Percentiles rank a stretch among this genome's conserved stretches.
Evolutionary conservation across 345 rosid genomes (phyloP).

Genomic region (Pistacia integerrima): DNA sequence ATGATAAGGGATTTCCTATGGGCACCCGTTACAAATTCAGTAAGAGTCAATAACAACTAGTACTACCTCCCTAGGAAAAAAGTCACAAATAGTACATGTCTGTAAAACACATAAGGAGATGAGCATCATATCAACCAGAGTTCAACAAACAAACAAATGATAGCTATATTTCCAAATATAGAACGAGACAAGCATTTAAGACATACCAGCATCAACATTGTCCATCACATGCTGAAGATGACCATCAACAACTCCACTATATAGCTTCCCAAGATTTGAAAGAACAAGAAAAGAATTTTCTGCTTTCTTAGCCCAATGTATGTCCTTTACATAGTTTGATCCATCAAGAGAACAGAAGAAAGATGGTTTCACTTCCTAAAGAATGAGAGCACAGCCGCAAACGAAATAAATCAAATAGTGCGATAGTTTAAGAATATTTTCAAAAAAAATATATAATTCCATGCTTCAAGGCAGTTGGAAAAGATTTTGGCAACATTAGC

Average conservation of each 20-base stretch:
- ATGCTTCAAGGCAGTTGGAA: not conserved
- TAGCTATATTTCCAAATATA: constrained; percentile 4
- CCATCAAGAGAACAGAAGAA: constrained; percentile 54
- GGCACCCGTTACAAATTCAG: not conserved
- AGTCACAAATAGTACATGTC: not conserved
- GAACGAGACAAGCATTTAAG: constrained; percentile 10
- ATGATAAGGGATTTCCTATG: not conserved
- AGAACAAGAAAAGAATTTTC: constrained; percentile 66
- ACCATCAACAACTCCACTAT: constrained; percentile 50
- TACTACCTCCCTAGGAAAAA: too few relatives aligned
- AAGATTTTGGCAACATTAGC: not conserved
- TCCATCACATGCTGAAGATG: constrained; percentile 60
- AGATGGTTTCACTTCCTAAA: constrained; percentile 59
- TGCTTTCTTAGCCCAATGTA: constrained; percentile 63
- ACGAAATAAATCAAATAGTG: not conserved
- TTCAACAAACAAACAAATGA: constrained; percentile 8
- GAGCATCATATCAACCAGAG: not conserved
- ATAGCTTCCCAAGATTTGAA: constrained; percentile 57
- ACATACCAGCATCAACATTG: constrained; percentile 79
- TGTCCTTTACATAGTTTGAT: constrained; percentile 61
- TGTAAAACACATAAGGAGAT: not conserved
- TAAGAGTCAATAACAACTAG: not conserved
- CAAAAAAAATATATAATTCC: not conserved
- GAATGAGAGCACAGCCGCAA: not conserved
- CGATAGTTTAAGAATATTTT: not conserved